Conservation (phyloP, 2,329 filamentous ascomycete genomes). For the Colletotrichum chlorophyti region DNA sequence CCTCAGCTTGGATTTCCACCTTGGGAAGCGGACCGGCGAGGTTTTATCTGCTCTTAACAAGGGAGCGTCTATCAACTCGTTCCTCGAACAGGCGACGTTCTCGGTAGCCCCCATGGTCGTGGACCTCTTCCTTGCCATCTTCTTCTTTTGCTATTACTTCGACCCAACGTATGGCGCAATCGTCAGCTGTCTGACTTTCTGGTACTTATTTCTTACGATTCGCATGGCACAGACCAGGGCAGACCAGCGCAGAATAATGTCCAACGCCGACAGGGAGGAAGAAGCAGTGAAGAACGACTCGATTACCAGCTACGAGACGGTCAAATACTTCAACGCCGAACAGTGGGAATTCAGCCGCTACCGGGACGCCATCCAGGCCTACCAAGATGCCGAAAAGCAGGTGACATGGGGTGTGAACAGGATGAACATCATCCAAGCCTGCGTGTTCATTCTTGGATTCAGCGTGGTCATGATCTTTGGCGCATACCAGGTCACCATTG, state of each 20-base stretch:
- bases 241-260: conserved; percentile 90
- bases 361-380: conserved; percentile 71
- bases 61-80: conserved; percentile 93
- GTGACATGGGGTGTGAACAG: conserved; percentile 79
- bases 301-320: conserved; percentile 96
- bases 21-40: conserved; percentile 95
- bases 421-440: conserved; percentile 82
- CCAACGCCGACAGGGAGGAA: conserved; percentile 92
- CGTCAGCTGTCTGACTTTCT: conserved; percentile 89
- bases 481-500: conserved; percentile 77
- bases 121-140: conserved; percentile 85
- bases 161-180: conserved; percentile 82
- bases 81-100: conserved; percentile 95
- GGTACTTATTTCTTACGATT: conserved; percentile 95
- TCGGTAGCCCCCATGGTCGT: conserved; percentile 94
- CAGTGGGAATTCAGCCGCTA: conserved; percentile 80
- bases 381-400: conserved; percentile 77
- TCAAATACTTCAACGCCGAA: conserved; percentile 90
- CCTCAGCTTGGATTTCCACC: conserved; percentile 93
- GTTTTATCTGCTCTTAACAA: conserved; percentile 96
- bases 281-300: conserved; percentile 99
- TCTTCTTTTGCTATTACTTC: conserved; percentile 79
- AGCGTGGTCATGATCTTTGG: conserved; percentile 75
- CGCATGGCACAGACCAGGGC: conserved; percentile 94
- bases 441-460: conserved; percentile 81